A percentile compares a stretch with the other conserved stretches of the same genome.
Conservation (phyloP, 169 alveolate genomes). For the Plasmodium inui region DNA sequence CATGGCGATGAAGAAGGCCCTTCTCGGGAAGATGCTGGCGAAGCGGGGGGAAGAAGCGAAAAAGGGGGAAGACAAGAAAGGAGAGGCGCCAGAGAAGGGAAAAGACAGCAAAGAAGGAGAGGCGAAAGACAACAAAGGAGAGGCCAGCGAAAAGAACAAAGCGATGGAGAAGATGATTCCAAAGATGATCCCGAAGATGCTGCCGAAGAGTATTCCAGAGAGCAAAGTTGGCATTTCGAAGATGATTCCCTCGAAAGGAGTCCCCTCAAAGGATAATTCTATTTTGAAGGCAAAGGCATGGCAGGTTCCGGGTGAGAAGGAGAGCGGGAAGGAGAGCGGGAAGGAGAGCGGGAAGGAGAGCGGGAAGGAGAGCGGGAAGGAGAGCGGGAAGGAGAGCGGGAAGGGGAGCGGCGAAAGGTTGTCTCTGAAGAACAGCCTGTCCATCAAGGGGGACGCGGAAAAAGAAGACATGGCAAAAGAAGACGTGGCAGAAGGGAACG, state of each 20-base stretch:
- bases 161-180: background rate
- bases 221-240: background rate
- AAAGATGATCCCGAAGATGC: background rate
- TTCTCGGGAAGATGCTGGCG: background rate
- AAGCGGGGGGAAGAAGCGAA: background rate
- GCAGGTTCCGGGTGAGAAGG: background rate
- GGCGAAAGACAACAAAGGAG: background rate
- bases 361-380: background rate
- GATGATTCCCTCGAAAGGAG: background rate
- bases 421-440: background rate
- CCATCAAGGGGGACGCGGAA: background rate
- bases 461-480: background rate
- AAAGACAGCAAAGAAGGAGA: background rate
- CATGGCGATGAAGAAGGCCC: background rate
- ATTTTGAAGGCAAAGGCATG: background rate
- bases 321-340: background rate
- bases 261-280: background rate
- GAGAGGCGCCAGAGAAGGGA: background rate
- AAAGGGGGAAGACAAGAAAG: background rate
- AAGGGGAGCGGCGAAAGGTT: background rate
- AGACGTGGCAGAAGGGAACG: background rate
- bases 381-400: too few species aligned
- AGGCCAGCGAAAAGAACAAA: background rate
- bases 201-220: background rate
- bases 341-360: background rate